Evolutionary conservation across 257 asterid genomes (phyloP).

Genomic region (Solanum sejunctum): DNA sequence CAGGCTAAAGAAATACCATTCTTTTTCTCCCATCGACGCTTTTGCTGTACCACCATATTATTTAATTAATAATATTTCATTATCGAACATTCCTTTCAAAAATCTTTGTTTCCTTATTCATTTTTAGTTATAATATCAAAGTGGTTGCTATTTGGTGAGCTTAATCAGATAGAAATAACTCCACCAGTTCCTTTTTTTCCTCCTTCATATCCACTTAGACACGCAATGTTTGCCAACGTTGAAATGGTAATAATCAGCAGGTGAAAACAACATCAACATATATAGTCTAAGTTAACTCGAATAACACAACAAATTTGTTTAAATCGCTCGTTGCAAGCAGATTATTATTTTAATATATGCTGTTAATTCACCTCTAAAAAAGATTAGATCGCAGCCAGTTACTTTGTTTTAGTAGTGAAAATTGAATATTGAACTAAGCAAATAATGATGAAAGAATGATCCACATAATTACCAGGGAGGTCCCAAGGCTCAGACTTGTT

Average conservation of each 20-base stretch:
- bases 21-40: not conserved
- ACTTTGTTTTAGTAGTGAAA: not conserved
- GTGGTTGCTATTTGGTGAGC: not conserved
- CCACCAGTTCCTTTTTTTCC: not conserved
- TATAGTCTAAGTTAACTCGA: too few species aligned
- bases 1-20: not conserved
- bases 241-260: not conserved
- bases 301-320: too few species aligned
- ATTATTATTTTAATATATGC: too few species aligned
- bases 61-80: not conserved
- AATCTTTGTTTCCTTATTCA: not conserved
- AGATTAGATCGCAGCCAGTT: not conserved
- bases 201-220: not conserved
- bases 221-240: not conserved
- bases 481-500: slow-evolving; percentile 91
- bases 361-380: not conserved
- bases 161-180: not conserved
- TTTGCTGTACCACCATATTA: not conserved
- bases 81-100: not conserved
- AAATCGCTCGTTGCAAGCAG: too few species aligned
- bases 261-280: too few species aligned
- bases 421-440: not conserved
- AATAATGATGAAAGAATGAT: not conserved
- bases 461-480: slow-evolving; percentile 56
- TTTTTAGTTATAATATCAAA: not conserved